Conservation (phyloP, 2,329 filamentous ascomycete species). For the Hypoxylon sp. region DNA sequence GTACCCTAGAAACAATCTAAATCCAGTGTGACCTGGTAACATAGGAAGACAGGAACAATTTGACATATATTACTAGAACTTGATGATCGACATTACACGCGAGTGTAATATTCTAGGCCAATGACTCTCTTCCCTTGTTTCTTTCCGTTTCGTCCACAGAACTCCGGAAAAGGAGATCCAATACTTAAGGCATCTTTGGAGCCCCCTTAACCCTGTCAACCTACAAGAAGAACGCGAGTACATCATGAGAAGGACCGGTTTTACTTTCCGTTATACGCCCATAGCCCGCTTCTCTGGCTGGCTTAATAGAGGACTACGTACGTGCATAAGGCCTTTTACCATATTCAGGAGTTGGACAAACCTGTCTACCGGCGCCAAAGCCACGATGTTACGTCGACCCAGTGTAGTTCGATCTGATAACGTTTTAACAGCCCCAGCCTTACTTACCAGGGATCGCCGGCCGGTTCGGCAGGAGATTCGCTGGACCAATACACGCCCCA, state of each 20-base stretch:
- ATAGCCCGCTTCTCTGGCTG: not conserved
- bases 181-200: slow-evolving; percentile 8
- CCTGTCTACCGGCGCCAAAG: slow-evolving; percentile 21
- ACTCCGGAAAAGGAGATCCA: not conserved
- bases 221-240: slow-evolving; percentile 27
- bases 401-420: slow-evolving; percentile 3
- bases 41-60: not conserved
- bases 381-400: slow-evolving; percentile 19
- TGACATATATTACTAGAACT: not conserved
- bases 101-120: not conserved
- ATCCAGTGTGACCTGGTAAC: not conserved
- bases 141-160: slow-evolving; percentile 2
- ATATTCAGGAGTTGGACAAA: slow-evolving; percentile 3
- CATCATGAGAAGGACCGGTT: slow-evolving; percentile 18
- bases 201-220: not conserved
- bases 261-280: slow-evolving; percentile 13
- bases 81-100: not conserved
- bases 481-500: slow-evolving; percentile 1
- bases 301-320: slow-evolving; percentile 11
- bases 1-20: not conserved
- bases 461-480: slow-evolving; percentile 14
- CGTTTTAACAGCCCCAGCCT: slow-evolving; percentile 10
- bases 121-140: not conserved
- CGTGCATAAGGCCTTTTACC: slow-evolving; percentile 12
- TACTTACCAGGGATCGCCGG: not conserved